Evolutionary conservation across 2,329 filamentous ascomycete genomes (phyloP), one percentile per base, ranked within the genome.

Genomic region (Aspergillus intermedius): DNA sequence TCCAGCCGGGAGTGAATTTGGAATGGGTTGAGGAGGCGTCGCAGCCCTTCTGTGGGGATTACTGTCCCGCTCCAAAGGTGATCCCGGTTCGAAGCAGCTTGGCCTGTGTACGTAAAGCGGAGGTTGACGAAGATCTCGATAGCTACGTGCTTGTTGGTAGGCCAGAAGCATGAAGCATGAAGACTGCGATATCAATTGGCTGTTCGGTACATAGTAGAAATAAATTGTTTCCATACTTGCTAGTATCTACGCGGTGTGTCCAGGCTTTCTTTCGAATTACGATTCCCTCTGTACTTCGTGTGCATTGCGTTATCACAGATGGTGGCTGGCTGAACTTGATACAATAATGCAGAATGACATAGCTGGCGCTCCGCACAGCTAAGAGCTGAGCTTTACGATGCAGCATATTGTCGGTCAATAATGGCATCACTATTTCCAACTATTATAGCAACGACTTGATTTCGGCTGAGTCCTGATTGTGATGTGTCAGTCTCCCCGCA

Each of bases 1-100:
- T 87, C 66, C 34, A 37, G 30, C 17, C 30, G 5, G 15, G 30
- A 3, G 44, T 44, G 32, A 35, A 42, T 9, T 9, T 47, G 50
- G 44, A 30, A 3, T 52, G 32, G 43, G 15, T n/a, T 1, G 30
- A 23, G 5, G 42, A 35, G 15, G 32, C 32, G 15, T 35, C 32
- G n/a, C 2, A 13, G 32, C 32, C 32, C 2, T 35, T 35, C 32
- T 35, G n/a, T 35, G 32, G 32, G 13, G 15, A 35, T 5, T n/a
- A 35, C 15, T 35, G 32, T 4, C 2, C 5, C 10, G 15, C 13
- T 35, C 32, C 32, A 8, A 35, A 35, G 32, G n/a, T 35, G 3
- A n/a, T 35, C 15, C 32, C 32, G 4, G 32, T 35, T 35, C n/a
- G n/a, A 35, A 17, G 32, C 32, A 15, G 15, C 13, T 35, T 35